phyloP scores from a whole-genome alignment of 208 protist species.

The Angomonas deanei region DNA sequence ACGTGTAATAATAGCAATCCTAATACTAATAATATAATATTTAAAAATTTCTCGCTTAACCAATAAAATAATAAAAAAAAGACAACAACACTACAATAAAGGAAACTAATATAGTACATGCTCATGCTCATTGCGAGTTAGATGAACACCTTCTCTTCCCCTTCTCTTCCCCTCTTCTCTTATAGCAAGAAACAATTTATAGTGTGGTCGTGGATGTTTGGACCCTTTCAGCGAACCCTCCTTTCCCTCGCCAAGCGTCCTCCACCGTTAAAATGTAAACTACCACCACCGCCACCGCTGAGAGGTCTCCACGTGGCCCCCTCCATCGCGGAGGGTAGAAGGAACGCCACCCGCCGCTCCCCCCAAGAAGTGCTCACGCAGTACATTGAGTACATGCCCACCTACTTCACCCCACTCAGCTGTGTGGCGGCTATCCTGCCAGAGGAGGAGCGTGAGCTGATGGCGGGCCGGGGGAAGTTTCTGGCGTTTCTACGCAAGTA shows the following conservation, averaged over 20 bases:
- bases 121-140: too few species aligned
- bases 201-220: too few species aligned
- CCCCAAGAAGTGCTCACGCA: slow-evolving; percentile 60
- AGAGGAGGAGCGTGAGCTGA: slow-evolving; percentile 52
- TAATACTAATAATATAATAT: background rate
- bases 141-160: too few species aligned
- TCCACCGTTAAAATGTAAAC: slow-evolving; percentile 15
- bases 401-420: slow-evolving; percentile 69
- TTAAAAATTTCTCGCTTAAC: slow-evolving; percentile 8
- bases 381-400: slow-evolving; percentile 76
- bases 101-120: too few species aligned
- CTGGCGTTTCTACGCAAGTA: slow-evolving; percentile 51
- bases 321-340: background rate
- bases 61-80: slow-evolving; percentile 4
- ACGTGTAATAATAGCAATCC: too few species aligned
- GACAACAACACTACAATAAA: too few species aligned
- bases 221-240: too few species aligned
- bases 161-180: background rate
- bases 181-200: background rate
- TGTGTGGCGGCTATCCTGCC: slow-evolving; percentile 71
- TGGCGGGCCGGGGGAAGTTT: slow-evolving; percentile 54
- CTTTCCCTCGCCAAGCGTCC: too few species aligned
- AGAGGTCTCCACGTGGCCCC: background rate
- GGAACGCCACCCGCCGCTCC: slow-evolving; percentile 26
- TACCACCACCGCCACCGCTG: slow-evolving; percentile 7